Percentiles rank a stretch among this genome's conserved stretches.
phyloP scores from a whole-genome alignment of 2,329 filamentous ascomycete species.

The Pyrenochaeta sp. region DNA sequence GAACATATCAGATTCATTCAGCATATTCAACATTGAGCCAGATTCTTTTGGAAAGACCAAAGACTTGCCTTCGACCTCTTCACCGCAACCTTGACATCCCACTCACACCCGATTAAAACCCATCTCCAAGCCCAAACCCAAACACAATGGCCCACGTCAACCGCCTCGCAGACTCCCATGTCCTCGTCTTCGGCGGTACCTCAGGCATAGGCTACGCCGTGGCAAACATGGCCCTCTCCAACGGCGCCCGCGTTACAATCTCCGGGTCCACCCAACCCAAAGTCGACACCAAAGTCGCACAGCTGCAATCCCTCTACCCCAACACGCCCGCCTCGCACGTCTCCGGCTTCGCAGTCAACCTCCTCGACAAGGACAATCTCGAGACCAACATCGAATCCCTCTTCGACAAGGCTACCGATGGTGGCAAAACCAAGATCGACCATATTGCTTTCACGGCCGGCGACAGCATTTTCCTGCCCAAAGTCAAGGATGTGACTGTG shows the following conservation, averaged over 20 bases:
- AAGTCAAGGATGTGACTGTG: slow-evolving; percentile 36
- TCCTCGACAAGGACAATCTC: slow-evolving; percentile 32
- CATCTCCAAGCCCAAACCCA: not conserved
- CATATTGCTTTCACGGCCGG: slow-evolving; percentile 44
- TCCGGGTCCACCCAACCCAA: slow-evolving; percentile 64
- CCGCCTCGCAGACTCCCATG: slow-evolving; percentile 56
- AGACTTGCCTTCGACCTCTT: too few relatives aligned
- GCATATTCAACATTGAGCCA: too few relatives aligned
- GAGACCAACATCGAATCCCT: slow-evolving; percentile 36
- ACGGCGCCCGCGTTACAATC: slow-evolving; percentile 65
- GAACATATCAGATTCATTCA: too few relatives aligned
- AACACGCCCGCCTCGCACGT: slow-evolving; percentile 20
- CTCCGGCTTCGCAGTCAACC: slow-evolving; percentile 36
- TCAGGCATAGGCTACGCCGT: slow-evolving; percentile 70
- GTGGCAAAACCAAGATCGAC: slow-evolving; percentile 38
- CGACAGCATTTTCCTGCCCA: slow-evolving; percentile 20
- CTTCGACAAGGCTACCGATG: slow-evolving; percentile 35
- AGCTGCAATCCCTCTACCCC: slow-evolving; percentile 54
- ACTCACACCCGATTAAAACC: not conserved
- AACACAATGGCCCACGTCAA: slow-evolving; percentile 50
- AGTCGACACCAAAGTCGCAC: slow-evolving; percentile 57
- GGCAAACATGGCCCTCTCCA: slow-evolving; percentile 64
- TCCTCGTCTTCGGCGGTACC: slow-evolving; percentile 71
- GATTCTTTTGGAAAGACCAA: too few relatives aligned
- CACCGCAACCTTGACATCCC: too few relatives aligned